Base-by-base conservation (phyloP, 768 basidiomycete species). In the Rhodotorula kratochvilovae region DNA sequence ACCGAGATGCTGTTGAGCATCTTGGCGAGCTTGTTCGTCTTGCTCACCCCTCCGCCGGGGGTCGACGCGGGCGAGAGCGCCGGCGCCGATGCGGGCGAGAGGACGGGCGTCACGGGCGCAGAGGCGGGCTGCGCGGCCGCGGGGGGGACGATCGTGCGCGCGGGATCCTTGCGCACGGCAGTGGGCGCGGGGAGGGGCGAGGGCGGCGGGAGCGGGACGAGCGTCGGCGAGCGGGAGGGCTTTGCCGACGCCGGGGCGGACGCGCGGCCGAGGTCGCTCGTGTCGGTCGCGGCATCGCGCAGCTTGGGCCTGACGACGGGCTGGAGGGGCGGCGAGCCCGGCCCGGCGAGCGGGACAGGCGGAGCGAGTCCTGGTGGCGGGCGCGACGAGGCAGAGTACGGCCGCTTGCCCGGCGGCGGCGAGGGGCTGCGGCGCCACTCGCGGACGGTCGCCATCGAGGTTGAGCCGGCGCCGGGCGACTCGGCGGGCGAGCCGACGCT, bases 1-100 rank as follows among this genome's bases (percentile, higher is more conserved):
- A 74, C 73, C 5, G 60, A 62, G 53, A 74, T 74, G 42, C 46
- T 56, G 59, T 61, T 65, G 57, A 74, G 57, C 70, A 74, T 71
- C 63, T 68, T 68, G 25, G 63, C 67, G 21, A 74, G 61, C 61
- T 71, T 71, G 70, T 68, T 68, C 59, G 55, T 58, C 66, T 63
- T 66, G 63, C 58, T 59, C 33, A 54, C 45, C 12, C 23, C 15
- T 25, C 25, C n/a, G 46, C 33, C 43, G n/a, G 50, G 15, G 21
- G 43, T 46, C 19, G 60, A 61, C 45, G 23, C 45, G 16, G 17
- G 67, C 36, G 54, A 56, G 31, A 42, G 6, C 3, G 31, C 54
- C 10, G 56, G 56, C 10, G 56, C 35, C 35, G 59, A 42, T 4
- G 56, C 33, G 35, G 65, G n/a, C n/a, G 59, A 54, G n/a, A 31